Conservation (phyloP, 2,329 filamentous ascomycete genomes). For the Ceratocystis lukuohia region DNA sequence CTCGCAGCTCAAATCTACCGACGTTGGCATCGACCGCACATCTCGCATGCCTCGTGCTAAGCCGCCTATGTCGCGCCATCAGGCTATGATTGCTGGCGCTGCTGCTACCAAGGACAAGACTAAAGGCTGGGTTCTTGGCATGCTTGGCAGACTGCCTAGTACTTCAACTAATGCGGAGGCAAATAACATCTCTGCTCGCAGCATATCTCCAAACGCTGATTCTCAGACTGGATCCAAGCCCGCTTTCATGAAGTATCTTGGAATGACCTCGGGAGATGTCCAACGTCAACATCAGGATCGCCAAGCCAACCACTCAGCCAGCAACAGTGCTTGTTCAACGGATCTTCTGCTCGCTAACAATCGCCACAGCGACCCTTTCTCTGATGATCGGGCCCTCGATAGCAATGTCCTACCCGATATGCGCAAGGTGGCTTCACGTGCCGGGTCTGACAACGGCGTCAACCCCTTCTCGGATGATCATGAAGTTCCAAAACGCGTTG, state of each 20-base stretch:
- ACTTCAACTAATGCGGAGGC: constrained; percentile 1
- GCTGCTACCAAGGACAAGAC: constrained; percentile 25
- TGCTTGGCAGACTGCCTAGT: constrained; percentile 13
- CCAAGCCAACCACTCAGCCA: constrained; percentile 23
- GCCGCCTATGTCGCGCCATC: constrained; percentile 16
- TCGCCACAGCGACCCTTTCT: constrained; percentile 34
- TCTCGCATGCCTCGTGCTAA: constrained; percentile 26
- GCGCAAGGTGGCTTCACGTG: constrained; percentile 15
- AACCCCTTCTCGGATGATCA: constrained; percentile 38
- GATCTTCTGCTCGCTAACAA: constrained; percentile 32
- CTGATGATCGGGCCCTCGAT: constrained; percentile 33
- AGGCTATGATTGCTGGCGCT: constrained; percentile 24
- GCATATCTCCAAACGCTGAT: not conserved
- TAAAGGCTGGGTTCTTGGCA: constrained; percentile 22
- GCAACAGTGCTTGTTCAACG: constrained; percentile 26
- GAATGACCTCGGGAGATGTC: constrained; percentile 32
- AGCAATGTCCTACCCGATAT: constrained; percentile 24
- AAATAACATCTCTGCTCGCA: constrained; percentile 8
- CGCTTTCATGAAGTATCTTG: constrained; percentile 33
- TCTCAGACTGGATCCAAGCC: constrained; percentile 25
- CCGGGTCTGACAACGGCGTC: constrained; percentile 23
- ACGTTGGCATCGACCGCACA: constrained; percentile 35
- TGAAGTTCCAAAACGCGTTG: constrained; percentile 29
- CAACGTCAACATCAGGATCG: constrained; percentile 29
- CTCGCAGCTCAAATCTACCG: constrained; percentile 10